Conservation (phyloP, 1,139 yeast genomes). For the Debaryomyces psychrophilus region DNA sequence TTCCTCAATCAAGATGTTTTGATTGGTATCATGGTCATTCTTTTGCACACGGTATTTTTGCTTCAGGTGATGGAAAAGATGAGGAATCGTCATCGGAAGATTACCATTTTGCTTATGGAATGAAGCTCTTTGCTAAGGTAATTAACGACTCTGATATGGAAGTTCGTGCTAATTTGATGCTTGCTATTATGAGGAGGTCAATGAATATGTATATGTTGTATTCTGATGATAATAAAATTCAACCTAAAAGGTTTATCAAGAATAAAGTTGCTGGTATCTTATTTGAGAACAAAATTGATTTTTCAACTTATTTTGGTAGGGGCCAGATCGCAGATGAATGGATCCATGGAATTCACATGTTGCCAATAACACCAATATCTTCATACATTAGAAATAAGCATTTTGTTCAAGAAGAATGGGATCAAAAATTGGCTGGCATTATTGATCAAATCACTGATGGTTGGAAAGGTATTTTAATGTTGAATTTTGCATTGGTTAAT, state of each 20-base stretch:
- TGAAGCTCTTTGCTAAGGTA: conserved; percentile 43
- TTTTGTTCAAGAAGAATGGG: conserved; percentile 51
- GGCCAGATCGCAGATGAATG: conserved; percentile 48
- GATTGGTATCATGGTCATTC: conserved; percentile 54
- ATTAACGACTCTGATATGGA: conserved; percentile 40
- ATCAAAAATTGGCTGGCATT: conserved; percentile 34
- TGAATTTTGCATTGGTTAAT: conserved; percentile 42
- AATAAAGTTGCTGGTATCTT: conserved; percentile 51
- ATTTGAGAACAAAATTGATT: conserved; percentile 50
- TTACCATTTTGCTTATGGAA: conserved; percentile 48
- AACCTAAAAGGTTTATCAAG: conserved; percentile 40
- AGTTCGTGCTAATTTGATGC: conserved; percentile 42
- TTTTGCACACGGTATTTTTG: conserved; percentile 50
- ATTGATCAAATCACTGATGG: conserved; percentile 46
- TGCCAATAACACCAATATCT: conserved; percentile 49
- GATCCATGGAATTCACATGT: conserved; percentile 54
- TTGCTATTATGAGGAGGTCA: conserved; percentile 44
- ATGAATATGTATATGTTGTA: conserved; percentile 50
- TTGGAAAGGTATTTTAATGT: conserved; percentile 48
- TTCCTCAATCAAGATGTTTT: conserved; percentile 47
- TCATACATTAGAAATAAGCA: conserved; percentile 38
- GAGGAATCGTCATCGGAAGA: conserved; percentile 53
- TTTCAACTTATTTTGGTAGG: conserved; percentile 48
- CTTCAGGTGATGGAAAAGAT: conserved; percentile 51
- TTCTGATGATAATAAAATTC: conserved; percentile 40